A percentile compares a stretch with the other conserved stretches of the same genome.
These are phyloP conservation scores for Ogataea methanolica DNA, from an alignment of 805 yeast species.

Conservation along the genomic window DNA sequence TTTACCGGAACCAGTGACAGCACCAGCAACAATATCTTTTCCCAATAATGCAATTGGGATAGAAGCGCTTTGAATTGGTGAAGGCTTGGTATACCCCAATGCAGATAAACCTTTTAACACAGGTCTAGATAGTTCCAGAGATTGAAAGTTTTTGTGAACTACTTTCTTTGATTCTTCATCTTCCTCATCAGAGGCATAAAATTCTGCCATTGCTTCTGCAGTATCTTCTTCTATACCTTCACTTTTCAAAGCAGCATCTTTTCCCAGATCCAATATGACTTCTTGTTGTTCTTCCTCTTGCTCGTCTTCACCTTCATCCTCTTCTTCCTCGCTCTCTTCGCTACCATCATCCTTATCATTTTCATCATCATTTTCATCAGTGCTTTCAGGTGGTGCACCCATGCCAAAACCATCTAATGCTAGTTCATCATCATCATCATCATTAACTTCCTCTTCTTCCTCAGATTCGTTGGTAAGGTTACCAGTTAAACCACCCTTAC, in stretches of 20 bases:
- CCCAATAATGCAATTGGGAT: constrained; percentile 93
- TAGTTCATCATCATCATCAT: constrained; percentile 33
- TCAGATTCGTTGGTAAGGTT: constrained; percentile 32
- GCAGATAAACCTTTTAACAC: constrained; percentile 76
- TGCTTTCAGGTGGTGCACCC: constrained; percentile 28
- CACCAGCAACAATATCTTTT: constrained; percentile 97
- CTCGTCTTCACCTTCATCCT: constrained; percentile 28
- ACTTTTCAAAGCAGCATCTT: constrained; percentile 24
- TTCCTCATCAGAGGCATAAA: constrained; percentile 60
- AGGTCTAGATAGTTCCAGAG: constrained; percentile 84
- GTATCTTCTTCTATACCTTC: constrained; percentile 52
- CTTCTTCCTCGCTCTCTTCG: constrained; percentile 30
- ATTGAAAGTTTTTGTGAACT: constrained; percentile 63
- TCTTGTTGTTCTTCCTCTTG: constrained; percentile 16
- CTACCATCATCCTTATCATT: constrained; percentile 29
- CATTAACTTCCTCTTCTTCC: constrained; percentile 22
- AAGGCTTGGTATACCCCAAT: constrained; percentile 81
- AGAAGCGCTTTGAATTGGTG: constrained; percentile 90
- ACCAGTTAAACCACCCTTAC: constrained; percentile 65
- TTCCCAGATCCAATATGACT: constrained; percentile 27
- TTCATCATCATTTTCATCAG: constrained; percentile 17
- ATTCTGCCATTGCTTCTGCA: constrained; percentile 77
- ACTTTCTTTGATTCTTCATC: constrained; percentile 38
- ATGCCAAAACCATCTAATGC: constrained; percentile 40
- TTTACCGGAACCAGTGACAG: constrained; percentile 99